Conservation (phyloP, 805 yeast species). For the Ogataea haglerorum region DNA sequence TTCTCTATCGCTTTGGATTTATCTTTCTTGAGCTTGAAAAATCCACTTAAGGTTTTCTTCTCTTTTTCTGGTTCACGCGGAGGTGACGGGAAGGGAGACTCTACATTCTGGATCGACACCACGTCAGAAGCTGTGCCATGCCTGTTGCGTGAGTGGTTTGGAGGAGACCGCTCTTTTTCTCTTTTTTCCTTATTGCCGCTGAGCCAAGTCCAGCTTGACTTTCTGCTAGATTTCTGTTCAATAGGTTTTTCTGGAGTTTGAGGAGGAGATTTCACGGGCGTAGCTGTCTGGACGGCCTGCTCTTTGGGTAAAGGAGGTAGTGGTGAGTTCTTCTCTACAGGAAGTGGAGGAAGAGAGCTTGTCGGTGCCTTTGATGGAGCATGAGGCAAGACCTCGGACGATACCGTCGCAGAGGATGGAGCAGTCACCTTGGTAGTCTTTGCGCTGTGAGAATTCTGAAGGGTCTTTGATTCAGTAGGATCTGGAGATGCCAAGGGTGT, state of each 20-base stretch:
- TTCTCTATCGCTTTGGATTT: constrained; percentile 13
- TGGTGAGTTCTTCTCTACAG: constrained; percentile 14
- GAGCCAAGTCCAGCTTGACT: constrained; percentile 20
- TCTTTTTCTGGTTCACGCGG: constrained; percentile 13
- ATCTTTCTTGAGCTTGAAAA: constrained; percentile 29
- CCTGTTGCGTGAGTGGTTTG: constrained; percentile 28
- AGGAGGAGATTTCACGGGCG: constrained; percentile 7
- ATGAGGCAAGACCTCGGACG: constrained; percentile 2
- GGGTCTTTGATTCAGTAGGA: not conserved
- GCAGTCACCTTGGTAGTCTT: not conserved
- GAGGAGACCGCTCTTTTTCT: constrained; percentile 17
- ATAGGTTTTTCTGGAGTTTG: constrained; percentile 9
- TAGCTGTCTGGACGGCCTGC: not conserved
- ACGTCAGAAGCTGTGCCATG: constrained; percentile 26
- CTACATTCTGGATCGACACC: not conserved
- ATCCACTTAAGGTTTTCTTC: constrained; percentile 22
- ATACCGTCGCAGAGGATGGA: not conserved
- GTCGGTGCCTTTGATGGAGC: constrained; percentile 14
- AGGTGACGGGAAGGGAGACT: constrained; percentile 12
- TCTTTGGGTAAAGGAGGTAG: constrained; percentile 17
- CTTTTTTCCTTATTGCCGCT: constrained; percentile 9
- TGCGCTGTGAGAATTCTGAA: not conserved
- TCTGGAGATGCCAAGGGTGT: not conserved
- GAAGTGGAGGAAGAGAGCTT: constrained; percentile 16
- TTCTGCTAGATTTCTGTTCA: constrained; percentile 8